Evolutionary conservation across 192 early-diverging fungal species (phyloP), one percentile per base, ranked within the genome.

Genomic region (Lobosporangium transversale): DNA sequence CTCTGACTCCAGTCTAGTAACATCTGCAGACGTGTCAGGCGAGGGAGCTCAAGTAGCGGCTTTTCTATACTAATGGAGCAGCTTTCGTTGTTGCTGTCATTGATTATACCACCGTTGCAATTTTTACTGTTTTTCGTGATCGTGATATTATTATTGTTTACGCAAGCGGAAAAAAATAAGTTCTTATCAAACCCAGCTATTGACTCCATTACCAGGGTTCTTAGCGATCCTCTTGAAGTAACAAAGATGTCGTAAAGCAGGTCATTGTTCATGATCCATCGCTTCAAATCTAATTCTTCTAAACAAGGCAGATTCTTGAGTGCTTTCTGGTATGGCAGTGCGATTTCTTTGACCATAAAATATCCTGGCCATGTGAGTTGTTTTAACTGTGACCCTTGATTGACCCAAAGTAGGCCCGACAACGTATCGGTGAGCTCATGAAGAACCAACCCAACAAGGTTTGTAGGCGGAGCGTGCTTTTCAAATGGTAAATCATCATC

Each of bases 1-100:
- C 52, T 55, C 11, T 65, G 62, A 14, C 15, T 36, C 62, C 62
- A 65, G 31, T 65, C 62, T 26, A 65, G 53, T 2, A 35, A 29
- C 17, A 65, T 35, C 15, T 26, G 37, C 37, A 65, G n/a, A 2
- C 45, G 21, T 12, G 8, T 33, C n/a, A 65, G 53, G 26, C 9
- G 15, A 1, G 44, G 12, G 9, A 59, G 43, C 18, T 59, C 26
- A 2, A 59, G 43, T 4, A 15, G 20, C 11, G 48, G 32, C n/a
- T 7, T n/a, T 26, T 30, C 47, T 6, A 33, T n/a, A 11, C 21
- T 53, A 33, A 5, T 26, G 17, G n/a, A n/a, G n/a, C n/a, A n/a
- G n/a, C n/a, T n/a, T 30, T 33, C 27, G 27, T 20, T 18, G 26
- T 63, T 7, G 27, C 30, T 12, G 52, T 26, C n/a, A 14, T 33